A percentile compares a stretch with the other conserved stretches of the same genome.
Evolutionary conservation across 2,329 filamentous ascomycete genomes (phyloP).

Genomic region (Arthrobotrys entomopaga): DNA sequence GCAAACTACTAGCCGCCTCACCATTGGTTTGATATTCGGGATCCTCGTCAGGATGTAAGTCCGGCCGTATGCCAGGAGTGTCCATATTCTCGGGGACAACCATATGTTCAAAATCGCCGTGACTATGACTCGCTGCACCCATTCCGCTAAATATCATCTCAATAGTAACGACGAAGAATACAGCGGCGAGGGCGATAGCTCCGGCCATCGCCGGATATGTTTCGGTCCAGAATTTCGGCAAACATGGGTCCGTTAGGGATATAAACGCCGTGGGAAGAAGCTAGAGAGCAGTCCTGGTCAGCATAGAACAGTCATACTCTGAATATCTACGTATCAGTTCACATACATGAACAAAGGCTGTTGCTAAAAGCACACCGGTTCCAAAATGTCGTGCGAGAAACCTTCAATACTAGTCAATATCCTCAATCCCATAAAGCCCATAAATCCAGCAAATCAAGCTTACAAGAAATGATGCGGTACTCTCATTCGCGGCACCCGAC

Average conservation of each 20-base stretch:
- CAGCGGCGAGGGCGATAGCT: conserved; percentile 81
- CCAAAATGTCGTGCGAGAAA: conserved; percentile 71
- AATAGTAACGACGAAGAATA: conserved; percentile 82
- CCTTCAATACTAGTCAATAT: conserved; percentile 61
- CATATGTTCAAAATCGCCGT: conserved; percentile 52
- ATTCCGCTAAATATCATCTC: conserved; percentile 78
- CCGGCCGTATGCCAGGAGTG: conserved; percentile 37
- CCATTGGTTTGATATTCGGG: conserved; percentile 47
- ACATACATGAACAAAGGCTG: conserved; percentile 79
- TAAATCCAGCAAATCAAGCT: conserved; percentile 25
- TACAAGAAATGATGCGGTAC: conserved; percentile 67
- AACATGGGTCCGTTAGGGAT: conserved; percentile 71
- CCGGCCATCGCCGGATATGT: conserved; percentile 83
- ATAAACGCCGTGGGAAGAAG: conserved; percentile 72
- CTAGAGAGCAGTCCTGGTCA: conserved; percentile 32
- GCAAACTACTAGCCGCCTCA: conserved; percentile 50
- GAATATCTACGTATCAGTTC: too few relatives aligned
- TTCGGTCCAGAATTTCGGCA: conserved; percentile 80
- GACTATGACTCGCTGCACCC: conserved; percentile 47
- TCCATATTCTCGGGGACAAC: conserved; percentile 14
- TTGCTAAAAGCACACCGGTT: conserved; percentile 85
- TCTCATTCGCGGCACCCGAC: conserved; percentile 70
- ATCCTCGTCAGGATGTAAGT: conserved; percentile 47
- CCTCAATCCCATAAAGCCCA: conserved; percentile 59
- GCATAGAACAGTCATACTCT: background rate